These are phyloP conservation scores for Colletotrichum eleusines DNA, from an alignment of 2,329 filamentous ascomycete genomes.

Conservation along the genomic window DNA sequence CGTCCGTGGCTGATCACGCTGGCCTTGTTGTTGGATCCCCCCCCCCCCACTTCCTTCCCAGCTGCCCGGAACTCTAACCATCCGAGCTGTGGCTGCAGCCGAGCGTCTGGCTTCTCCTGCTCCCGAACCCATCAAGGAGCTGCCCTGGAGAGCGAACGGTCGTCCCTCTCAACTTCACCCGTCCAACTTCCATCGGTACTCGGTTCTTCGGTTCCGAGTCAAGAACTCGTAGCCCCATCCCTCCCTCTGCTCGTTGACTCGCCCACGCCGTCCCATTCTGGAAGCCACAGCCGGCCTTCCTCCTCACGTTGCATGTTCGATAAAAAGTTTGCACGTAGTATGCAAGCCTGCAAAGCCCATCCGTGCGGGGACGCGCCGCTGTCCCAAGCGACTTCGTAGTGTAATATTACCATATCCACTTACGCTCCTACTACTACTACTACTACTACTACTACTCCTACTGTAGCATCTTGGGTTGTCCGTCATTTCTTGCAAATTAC, in stretches of 20 bases:
- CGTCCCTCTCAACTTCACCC: constrained; percentile 24
- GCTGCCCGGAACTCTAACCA: constrained; percentile 38
- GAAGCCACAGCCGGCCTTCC: not conserved
- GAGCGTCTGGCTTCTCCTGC: constrained; percentile 40
- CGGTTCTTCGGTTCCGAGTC: constrained; percentile 36
- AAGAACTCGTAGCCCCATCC: constrained; percentile 33
- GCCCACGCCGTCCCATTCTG: constrained; percentile 7
- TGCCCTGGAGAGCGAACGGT: constrained; percentile 14
- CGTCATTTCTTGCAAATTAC: constrained; percentile 1
- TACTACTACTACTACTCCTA: no score
- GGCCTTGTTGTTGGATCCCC: not conserved
- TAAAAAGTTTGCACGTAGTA: constrained; percentile 26
- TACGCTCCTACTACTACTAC: constrained; percentile 24
- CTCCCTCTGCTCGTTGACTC: constrained; percentile 1
- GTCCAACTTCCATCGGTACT: constrained; percentile 12
- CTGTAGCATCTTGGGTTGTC: constrained; percentile 14
- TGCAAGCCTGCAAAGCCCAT: no score
- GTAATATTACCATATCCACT: not conserved
- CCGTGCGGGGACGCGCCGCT: constrained; percentile 33
- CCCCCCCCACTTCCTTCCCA: constrained; percentile 30
- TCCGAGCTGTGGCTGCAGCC: constrained; percentile 42
- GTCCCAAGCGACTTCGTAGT: constrained; percentile 8
- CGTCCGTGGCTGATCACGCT: constrained; percentile 39
- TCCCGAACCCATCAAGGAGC: constrained; percentile 28
- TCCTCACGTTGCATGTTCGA: not conserved